These are phyloP conservation scores for Calonectria hongkongensis DNA, from an alignment of 2,329 filamentous ascomycete species.

Conservation along the genomic window DNA sequence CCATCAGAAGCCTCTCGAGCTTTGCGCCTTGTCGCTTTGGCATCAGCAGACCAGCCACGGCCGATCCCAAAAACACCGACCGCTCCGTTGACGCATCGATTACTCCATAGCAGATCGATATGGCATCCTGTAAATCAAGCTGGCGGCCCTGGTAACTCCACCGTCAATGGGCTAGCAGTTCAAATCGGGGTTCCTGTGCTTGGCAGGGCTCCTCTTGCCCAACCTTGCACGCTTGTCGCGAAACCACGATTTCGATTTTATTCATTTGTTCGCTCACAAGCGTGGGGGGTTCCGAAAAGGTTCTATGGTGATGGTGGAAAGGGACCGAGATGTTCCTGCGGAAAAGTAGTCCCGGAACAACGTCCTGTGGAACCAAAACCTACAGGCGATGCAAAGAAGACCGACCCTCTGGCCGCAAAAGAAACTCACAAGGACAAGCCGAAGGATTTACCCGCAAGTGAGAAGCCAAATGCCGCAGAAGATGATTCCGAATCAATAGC, in stretches of 20 bases:
- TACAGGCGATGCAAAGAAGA: constrained; percentile 43
- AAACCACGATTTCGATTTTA: constrained; percentile 20
- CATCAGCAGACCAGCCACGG: constrained; percentile 41
- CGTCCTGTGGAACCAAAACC: constrained; percentile 32
- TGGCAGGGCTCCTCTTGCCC: constrained; percentile 29
- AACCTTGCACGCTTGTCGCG: constrained; percentile 33
- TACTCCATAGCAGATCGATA: constrained; percentile 38
- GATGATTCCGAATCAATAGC: constrained; percentile 65
- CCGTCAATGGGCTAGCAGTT: constrained; percentile 20
- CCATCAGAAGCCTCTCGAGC: constrained; percentile 49
- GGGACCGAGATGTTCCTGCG: constrained; percentile 51
- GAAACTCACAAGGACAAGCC: constrained; percentile 40
- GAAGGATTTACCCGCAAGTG: constrained; percentile 33
- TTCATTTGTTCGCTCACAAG: not conserved
- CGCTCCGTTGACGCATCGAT: constrained; percentile 33
- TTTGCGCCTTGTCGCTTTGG: constrained; percentile 41
- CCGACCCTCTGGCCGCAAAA: constrained; percentile 37
- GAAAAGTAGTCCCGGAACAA: constrained; percentile 46
- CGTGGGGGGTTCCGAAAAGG: constrained; percentile 43
- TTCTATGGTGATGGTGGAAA: constrained; percentile 47
- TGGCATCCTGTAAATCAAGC: constrained; percentile 31
- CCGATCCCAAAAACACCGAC: constrained; percentile 35
- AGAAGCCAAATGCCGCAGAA: constrained; percentile 38
- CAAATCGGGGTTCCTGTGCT: constrained; percentile 30
- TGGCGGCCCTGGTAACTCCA: not conserved